Evolutionary conservation across 106 monocot genomes (phyloP), one percentile per base, ranked within the genome.

Genomic region (Phalaenopsis aphrodite): DNA sequence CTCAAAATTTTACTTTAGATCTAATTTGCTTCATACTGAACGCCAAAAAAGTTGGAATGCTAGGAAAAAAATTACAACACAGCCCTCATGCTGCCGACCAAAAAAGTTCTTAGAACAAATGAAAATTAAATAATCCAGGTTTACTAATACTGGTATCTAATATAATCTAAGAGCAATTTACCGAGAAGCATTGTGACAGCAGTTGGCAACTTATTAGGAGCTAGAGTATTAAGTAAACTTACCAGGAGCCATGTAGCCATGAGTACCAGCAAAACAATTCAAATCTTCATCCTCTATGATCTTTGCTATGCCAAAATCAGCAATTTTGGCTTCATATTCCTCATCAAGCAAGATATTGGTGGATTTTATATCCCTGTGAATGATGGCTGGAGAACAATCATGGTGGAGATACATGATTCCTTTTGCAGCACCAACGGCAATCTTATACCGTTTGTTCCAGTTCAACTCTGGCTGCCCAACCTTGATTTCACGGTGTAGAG

Each of bases 241-340:
- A 96, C 96, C 96, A 75, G 93, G 96, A 81, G 96, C 93, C 74
- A 96, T 87, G 82, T 96, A 96, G 55, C 93, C 93, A 74, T 91
- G 88, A 5, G 96, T 96, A 21, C 96, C 96, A 75, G 96, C 96
- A 77, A 92, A 86, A 78, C 85, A 82, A 55, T 84, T 83, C 16
- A 78, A 78, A 30, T 85, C 85, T 2, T 80, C 79, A 7, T 82
- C 89, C 46, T 77, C 91, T 3, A 79, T 79, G 42, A 85, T 65
- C 67, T 82, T 93, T 8, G 96, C 89, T 67, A 96, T 90, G 8
- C 93, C 96, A 78, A 96, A 96, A 85, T 96, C 93, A 2, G 93
- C 88, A 79, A 96, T 90, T 58, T 89, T 93, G 1, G 93, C 87
- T 78, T 93, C 93, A 74, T 87, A 93, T 8, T 90, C 88, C 66